phyloP scores from a whole-genome alignment of 2,329 filamentous ascomycete genomes.

The Neofusicoccum parvum region DNA sequence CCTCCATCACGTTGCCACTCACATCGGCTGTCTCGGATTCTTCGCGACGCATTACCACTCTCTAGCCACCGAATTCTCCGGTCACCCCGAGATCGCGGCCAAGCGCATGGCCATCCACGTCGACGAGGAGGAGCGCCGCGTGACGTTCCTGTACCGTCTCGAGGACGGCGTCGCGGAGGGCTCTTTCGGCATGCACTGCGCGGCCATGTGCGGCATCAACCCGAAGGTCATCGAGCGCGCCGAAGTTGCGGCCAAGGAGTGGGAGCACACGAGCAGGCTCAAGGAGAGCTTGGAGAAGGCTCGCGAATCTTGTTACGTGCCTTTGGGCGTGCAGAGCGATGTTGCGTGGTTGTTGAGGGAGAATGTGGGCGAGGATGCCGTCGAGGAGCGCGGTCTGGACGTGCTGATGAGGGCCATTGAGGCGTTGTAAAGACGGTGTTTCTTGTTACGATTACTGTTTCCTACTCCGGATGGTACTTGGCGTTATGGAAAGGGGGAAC shows the following conservation, averaged over 20 bases:
- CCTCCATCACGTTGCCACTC: slow-evolving; percentile 90
- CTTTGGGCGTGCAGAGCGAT: slow-evolving; percentile 85
- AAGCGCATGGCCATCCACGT: slow-evolving; percentile 95
- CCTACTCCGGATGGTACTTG: too few species aligned
- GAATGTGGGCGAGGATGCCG: slow-evolving; percentile 39
- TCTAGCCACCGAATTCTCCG: slow-evolving; percentile 84
- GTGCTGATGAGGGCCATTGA: slow-evolving; percentile 61
- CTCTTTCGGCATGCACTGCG: slow-evolving; percentile 98
- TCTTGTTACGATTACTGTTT: too few species aligned
- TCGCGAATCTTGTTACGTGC: slow-evolving; percentile 77
- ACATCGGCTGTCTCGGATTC: slow-evolving; percentile 92
- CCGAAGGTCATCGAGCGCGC: slow-evolving; percentile 79
- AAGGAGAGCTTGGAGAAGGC: slow-evolving; percentile 76
- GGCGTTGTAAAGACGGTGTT: slow-evolving; percentile 26
- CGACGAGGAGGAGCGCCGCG: slow-evolving; percentile 76
- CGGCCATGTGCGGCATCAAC: slow-evolving; percentile 95
- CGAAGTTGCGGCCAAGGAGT: slow-evolving; percentile 84
- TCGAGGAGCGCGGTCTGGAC: slow-evolving; percentile 56
- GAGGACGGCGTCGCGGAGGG: slow-evolving; percentile 94
- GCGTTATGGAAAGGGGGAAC: too few species aligned
- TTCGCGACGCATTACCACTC: slow-evolving; percentile 98
- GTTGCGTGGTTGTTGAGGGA: slow-evolving; percentile 74
- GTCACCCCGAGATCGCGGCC: slow-evolving; percentile 82
- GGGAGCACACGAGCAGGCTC: slow-evolving; percentile 91
- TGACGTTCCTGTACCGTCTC: slow-evolving; percentile 96